Conservation (phyloP, 768 basidiomycete genomes). For the Podaxis pistillaris region DNA sequence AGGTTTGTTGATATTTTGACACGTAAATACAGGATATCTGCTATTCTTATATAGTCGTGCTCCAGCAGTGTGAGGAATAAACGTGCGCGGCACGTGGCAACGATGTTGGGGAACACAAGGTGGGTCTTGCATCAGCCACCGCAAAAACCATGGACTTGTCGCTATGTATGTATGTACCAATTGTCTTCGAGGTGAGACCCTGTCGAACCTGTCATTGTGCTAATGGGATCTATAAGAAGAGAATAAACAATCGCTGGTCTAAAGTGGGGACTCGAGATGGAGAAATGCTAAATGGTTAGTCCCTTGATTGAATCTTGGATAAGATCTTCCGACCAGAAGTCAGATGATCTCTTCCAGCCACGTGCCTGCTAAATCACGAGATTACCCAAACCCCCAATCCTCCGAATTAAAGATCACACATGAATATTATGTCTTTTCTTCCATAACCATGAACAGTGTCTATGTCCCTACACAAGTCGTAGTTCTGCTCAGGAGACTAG, state of each 20-base stretch:
- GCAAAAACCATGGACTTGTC: not conserved
- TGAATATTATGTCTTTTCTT: constrained; percentile 12
- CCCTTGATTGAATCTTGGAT: not conserved
- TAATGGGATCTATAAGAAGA: not conserved
- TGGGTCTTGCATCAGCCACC: not conserved
- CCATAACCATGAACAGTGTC: constrained; percentile 37
- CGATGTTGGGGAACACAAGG: not conserved
- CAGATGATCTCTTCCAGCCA: not conserved
- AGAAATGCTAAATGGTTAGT: not conserved
- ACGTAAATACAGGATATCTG: too few relatives aligned
- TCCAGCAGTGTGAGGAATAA: not conserved
- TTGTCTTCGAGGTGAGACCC: not conserved
- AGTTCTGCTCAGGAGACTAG: constrained; percentile 59
- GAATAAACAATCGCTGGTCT: not conserved
- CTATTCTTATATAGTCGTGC: too few relatives aligned
- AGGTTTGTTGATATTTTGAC: too few relatives aligned
- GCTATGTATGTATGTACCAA: not conserved
- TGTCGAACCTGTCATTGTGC: not conserved
- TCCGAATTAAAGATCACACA: not conserved
- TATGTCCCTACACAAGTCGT: constrained; percentile 61
- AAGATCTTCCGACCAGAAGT: not conserved
- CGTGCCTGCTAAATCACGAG: constrained; percentile 7
- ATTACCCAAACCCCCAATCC: not conserved
- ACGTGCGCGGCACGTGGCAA: constrained; percentile 2
- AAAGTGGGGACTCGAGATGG: not conserved